Conservation (phyloP, 345 rosid species). For the Turnera subulata region DNA sequence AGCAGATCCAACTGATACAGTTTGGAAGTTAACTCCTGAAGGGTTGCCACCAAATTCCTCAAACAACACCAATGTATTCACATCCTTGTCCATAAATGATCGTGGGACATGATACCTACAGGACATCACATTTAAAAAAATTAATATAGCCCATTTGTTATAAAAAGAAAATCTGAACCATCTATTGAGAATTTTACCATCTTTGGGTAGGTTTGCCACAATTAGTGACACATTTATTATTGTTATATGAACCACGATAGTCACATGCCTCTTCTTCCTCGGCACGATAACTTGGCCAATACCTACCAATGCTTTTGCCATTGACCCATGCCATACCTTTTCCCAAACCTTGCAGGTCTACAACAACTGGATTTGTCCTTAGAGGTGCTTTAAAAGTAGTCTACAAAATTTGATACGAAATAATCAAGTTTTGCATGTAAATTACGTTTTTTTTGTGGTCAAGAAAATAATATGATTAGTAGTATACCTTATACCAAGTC, state of each 20-base stretch:
- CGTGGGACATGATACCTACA: slow-evolving; percentile 14
- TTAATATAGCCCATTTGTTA: too few relatives aligned
- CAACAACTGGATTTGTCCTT: slow-evolving; percentile 17
- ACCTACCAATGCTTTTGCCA: slow-evolving; percentile 9
- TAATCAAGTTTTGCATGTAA: neutral
- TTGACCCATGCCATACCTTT: slow-evolving; percentile 22
- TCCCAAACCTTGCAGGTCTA: slow-evolving; percentile 20
- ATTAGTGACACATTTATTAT: slow-evolving; percentile 2
- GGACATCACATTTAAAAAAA: neutral
- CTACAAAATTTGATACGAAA: neutral
- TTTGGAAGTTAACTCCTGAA: slow-evolving; percentile 4
- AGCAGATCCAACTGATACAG: neutral
- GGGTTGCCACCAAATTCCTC: slow-evolving; percentile 18
- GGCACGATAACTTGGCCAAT: slow-evolving; percentile 5
- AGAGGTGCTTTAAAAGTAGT: slow-evolving; percentile 12
- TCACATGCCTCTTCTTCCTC: slow-evolving; percentile 5
- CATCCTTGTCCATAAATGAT: neutral
- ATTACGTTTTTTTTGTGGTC: too few relatives aligned
- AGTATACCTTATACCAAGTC: slow-evolving; percentile 24
- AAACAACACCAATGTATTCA: slow-evolving; percentile 12
- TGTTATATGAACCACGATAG: slow-evolving; percentile 5
- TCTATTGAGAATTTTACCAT: too few relatives aligned
- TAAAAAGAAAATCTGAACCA: too few relatives aligned
- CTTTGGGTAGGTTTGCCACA: slow-evolving; percentile 13
- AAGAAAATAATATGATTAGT: too few relatives aligned